Conservation (phyloP, 805 yeast species). For the Lachancea nothofagi region DNA sequence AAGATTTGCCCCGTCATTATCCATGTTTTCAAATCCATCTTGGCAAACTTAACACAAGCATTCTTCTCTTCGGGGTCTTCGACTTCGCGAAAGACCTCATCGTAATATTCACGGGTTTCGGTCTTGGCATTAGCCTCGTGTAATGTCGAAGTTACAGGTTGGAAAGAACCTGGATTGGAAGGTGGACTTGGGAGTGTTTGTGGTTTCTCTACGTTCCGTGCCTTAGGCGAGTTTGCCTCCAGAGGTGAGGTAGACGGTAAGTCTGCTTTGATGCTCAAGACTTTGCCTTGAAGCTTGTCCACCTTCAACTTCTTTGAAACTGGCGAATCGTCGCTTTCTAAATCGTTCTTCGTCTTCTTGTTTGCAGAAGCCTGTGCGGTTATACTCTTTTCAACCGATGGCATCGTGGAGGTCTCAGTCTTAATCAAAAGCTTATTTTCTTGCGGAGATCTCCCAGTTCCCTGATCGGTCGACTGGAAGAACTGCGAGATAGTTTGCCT, state of each 20-base stretch:
- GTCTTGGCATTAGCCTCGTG: constrained; percentile 3
- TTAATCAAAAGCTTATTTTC: neutral
- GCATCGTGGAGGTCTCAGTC: neutral
- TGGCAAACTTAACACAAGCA: constrained; percentile 27
- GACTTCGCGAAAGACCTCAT: constrained; percentile 18
- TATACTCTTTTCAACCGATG: neutral
- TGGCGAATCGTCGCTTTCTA: constrained; percentile 1
- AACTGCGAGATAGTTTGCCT: neutral
- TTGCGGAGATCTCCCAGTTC: neutral
- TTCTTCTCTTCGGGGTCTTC: constrained; percentile 19
- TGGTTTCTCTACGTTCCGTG: neutral
- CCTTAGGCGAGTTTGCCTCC: neutral
- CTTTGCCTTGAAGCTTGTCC: neutral
- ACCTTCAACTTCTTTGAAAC: neutral
- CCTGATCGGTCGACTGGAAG: neutral
- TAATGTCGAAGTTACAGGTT: constrained; percentile 1
- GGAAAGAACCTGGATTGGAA: constrained; percentile 9
- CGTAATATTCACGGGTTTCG: constrained; percentile 11
- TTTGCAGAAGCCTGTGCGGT: neutral
- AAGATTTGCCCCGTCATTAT: constrained; percentile 33
- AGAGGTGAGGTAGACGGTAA: neutral
- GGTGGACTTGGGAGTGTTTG: neutral
- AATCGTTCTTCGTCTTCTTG: neutral
- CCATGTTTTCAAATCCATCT: constrained; percentile 35
- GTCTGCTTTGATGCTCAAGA: neutral